Percentiles rank a stretch among this genome's conserved stretches.
phyloP scores from a whole-genome alignment of 306 rosid genomes.

The Luffa acutangula region DNA sequence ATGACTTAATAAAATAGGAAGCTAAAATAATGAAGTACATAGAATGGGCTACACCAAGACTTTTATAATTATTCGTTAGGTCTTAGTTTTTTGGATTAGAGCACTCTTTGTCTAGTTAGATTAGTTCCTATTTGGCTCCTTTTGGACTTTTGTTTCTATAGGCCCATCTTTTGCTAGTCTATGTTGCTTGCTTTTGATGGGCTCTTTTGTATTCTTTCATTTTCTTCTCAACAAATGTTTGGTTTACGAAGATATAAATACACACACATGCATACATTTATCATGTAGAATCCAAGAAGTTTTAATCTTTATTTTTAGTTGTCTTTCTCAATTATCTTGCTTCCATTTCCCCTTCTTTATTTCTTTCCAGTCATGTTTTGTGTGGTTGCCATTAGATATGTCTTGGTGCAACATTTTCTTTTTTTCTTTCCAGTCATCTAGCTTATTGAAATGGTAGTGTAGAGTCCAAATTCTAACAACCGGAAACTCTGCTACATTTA shows the following conservation, averaged over 20 bases:
- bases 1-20: too few relatives aligned
- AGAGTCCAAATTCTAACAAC: too few relatives aligned
- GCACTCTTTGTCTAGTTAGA: background rate
- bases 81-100: background rate
- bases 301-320: background rate
- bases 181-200: background rate
- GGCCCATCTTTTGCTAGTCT: background rate
- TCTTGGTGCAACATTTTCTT: background rate
- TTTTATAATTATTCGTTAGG: background rate
- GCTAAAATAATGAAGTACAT: too few relatives aligned
- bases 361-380: background rate
- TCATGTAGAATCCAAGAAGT: background rate
- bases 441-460: too few relatives aligned
- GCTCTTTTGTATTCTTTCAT: background rate
- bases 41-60: too few relatives aligned
- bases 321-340: background rate
- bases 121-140: background rate
- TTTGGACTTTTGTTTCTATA: background rate
- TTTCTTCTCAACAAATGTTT: background rate
- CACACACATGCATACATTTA: background rate
- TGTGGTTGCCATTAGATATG: background rate
- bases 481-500: too few relatives aligned
- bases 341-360: background rate
- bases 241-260: background rate
- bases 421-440: too few relatives aligned